A percentile compares a stretch with the other conserved stretches of the same genome.
Conservation (phyloP, 768 basidiomycete species). For the Cystofilobasidium bisporidii region DNA sequence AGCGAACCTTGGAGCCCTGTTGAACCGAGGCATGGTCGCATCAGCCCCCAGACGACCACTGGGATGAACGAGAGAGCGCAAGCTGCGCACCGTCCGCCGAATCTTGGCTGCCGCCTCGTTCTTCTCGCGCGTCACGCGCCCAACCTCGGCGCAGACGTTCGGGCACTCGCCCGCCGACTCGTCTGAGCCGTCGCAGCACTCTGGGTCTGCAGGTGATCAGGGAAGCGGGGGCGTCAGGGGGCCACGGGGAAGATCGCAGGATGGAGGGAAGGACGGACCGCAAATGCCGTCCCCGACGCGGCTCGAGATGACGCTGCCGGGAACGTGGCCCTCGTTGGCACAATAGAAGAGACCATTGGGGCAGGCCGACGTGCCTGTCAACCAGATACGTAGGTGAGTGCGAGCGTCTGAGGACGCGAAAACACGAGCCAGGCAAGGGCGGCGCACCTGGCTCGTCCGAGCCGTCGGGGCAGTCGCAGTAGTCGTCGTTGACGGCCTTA, state of each 20-base stretch:
- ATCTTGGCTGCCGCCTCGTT: slow-evolving; percentile 66
- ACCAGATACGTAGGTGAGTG: neutral
- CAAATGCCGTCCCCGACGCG: slow-evolving; percentile 88
- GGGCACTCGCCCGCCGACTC: slow-evolving; percentile 66
- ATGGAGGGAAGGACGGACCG: slow-evolving; percentile 49
- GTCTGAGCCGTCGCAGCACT: slow-evolving; percentile 95
- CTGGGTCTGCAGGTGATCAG: slow-evolving; percentile 51
- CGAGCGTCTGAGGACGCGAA: neutral
- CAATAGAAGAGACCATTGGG: slow-evolving; percentile 69
- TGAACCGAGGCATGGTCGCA: no score
- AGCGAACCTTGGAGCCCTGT: slow-evolving; percentile 83
- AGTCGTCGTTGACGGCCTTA: slow-evolving; percentile 82
- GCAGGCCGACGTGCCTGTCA: slow-evolving; percentile 73
- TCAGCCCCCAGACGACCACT: no score
- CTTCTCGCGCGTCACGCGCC: slow-evolving; percentile 58
- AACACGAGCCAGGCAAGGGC: neutral
- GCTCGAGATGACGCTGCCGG: slow-evolving; percentile 63
- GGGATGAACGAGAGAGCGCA: slow-evolving; percentile 10
- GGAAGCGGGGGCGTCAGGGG: no score
- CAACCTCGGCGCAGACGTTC: slow-evolving; percentile 66
- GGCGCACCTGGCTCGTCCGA: slow-evolving; percentile 85
- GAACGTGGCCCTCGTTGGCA: slow-evolving; percentile 76
- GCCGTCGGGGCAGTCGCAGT: slow-evolving; percentile 88
- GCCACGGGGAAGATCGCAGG: neutral
- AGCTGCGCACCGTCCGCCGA: slow-evolving; percentile 57